Evolutionary conservation across 2,329 filamentous ascomycete genomes (phyloP), one percentile per base, ranked within the genome.

Genomic region (Chaetomiaceae sp.): DNA sequence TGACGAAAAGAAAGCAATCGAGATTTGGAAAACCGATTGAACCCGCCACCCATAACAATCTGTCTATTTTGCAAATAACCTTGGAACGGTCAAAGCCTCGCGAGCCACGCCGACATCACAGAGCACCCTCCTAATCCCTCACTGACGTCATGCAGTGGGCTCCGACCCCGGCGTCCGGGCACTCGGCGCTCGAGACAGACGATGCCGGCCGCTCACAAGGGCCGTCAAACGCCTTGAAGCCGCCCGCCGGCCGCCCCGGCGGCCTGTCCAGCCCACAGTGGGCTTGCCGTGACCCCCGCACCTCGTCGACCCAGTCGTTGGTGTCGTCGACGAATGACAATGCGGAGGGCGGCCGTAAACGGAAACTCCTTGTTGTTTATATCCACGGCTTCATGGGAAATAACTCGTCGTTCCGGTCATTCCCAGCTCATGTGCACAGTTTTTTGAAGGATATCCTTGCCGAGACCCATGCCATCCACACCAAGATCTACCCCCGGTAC

Each of bases 331-430:
- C 72, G n/a, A 59, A 63, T 34, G 62, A 64, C 4, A 57, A 60
- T 41, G 61, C 65, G 23, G 64, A 60, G 55, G 63, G 58, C 3
- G 32, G 10, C 53, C 67, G 61, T 55, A 73, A 75, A 40, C 76
- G 81, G 56, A 81, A 75, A 23, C 75, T 96, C 21, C 77, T 96
- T 1, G 67, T 95, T 20, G 75, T 96, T 48, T 96, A 90, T 66
- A 84, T 96, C 51, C 91, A 96, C 72, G 90, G 91, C 56, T 96
- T 95, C 71, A 86, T 94, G 77, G 90, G 91, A 47, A 86, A 89
- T 55, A 88, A 94, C 67, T 86, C 87, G 29, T 95, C 88, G 53
- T 96, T 96, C 66, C 81, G 85, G 57, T 89, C 86, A 40, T 95
- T 96, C 62, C 91, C 91, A 0, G 87, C 87, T 7, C 90, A 96